phyloP scores from a whole-genome alignment of 2,329 filamentous ascomycete species.

The Trichoderma cornu-damae region DNA sequence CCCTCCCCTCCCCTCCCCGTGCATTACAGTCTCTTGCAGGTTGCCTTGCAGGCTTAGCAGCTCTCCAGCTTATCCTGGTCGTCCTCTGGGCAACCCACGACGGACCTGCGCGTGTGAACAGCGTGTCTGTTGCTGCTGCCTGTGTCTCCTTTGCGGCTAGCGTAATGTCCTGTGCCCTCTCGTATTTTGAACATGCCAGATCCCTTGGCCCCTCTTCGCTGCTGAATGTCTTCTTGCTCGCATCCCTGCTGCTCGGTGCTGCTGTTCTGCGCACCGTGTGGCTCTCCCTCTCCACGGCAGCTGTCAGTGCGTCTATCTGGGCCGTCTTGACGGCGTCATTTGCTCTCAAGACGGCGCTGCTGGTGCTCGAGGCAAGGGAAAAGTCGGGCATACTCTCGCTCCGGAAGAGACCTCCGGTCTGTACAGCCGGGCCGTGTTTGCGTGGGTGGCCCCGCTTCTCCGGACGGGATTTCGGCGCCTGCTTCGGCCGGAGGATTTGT shows the following conservation, averaged over 20 bases:
- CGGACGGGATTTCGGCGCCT: slow-evolving; percentile 33
- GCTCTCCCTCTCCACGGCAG: slow-evolving; percentile 22
- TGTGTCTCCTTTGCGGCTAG: slow-evolving; percentile 26
- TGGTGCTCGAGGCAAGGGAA: slow-evolving; percentile 37
- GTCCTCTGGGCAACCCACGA: slow-evolving; percentile 30
- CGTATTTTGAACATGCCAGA: slow-evolving; percentile 28
- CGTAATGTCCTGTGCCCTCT: slow-evolving; percentile 28
- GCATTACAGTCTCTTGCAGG: slow-evolving; percentile 24
- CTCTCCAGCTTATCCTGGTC: slow-evolving; percentile 32
- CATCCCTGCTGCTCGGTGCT: slow-evolving; percentile 33
- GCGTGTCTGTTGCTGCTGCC: slow-evolving; percentile 30
- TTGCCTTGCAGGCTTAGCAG: slow-evolving; percentile 28
- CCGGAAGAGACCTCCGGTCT: slow-evolving; percentile 38
- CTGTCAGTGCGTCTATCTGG: slow-evolving; percentile 25
- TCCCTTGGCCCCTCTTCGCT: slow-evolving; percentile 31
- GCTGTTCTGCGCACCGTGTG: slow-evolving; percentile 29
- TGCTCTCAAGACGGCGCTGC: slow-evolving; percentile 32
- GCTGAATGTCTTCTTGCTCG: slow-evolving; percentile 33
- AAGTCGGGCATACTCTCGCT: slow-evolving; percentile 33
- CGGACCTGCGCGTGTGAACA: slow-evolving; percentile 22
- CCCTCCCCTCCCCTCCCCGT: too few species aligned
- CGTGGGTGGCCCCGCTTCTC: slow-evolving; percentile 38
- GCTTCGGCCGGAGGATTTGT: slow-evolving; percentile 33
- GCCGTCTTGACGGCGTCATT: slow-evolving; percentile 32
- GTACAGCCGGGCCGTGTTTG: slow-evolving; percentile 35